Percentiles rank a stretch among this genome's conserved stretches.
These are phyloP conservation scores for Penicillium palitans DNA, from an alignment of 2,329 filamentous ascomycete genomes.

Conservation along the genomic window DNA sequence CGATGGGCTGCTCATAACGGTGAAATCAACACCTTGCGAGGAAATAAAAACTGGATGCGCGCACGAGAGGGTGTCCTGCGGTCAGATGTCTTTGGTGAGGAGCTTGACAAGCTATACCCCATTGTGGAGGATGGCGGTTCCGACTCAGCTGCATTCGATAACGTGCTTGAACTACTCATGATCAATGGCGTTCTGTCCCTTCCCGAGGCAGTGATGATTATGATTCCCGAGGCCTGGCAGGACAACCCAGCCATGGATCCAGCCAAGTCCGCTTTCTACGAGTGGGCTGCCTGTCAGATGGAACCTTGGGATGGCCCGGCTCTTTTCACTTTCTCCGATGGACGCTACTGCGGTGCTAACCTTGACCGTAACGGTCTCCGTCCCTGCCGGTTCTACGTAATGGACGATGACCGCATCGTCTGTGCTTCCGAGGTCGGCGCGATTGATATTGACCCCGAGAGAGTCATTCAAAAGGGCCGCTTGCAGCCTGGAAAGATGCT, in stretches of 20 bases:
- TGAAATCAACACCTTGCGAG: constrained; percentile 95
- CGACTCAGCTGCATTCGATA: constrained; percentile 95
- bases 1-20: constrained; percentile 98
- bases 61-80: constrained; percentile 93
- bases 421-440: constrained; percentile 96
- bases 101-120: constrained; percentile 86
- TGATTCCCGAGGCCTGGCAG: constrained; percentile 98
- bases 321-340: constrained; percentile 95
- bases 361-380: constrained; percentile 92
- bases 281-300: constrained; percentile 98
- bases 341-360: constrained; percentile 94
- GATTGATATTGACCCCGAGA: constrained; percentile 86
- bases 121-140: constrained; percentile 96
- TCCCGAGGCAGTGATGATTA: constrained; percentile 95
- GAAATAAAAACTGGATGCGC: constrained; percentile 99
- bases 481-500: constrained; percentile 95
- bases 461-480: constrained; percentile 87
- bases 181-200: constrained; percentile 96
- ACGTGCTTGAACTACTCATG: constrained; percentile 87
- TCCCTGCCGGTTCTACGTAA: constrained; percentile 95
- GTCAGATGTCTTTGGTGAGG: constrained; percentile 87
- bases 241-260: constrained; percentile 90
- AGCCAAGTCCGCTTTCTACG: constrained; percentile 94
- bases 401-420: constrained; percentile 94
- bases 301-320: constrained; percentile 98